These are phyloP conservation scores for Tetracentron sinense DNA, from an alignment of 164 flowering plant species.

Conservation along the genomic window DNA sequence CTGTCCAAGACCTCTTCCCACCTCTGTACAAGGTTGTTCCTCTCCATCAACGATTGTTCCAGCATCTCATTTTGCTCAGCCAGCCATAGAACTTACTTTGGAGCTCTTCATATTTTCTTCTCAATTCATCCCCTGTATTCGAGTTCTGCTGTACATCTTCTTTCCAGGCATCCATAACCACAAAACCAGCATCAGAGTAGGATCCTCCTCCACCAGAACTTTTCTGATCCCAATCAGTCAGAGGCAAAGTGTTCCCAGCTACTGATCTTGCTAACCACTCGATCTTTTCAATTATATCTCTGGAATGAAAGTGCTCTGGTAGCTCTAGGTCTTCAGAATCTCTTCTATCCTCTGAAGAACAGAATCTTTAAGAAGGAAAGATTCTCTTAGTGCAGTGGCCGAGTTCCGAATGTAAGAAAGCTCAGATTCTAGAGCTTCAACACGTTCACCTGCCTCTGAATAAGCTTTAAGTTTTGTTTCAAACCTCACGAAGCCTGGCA, in stretches of 20 bases:
- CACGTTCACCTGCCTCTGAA: slow-evolving; percentile 93
- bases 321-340: slow-evolving; percentile 85
- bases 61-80: slow-evolving; percentile 99
- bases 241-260: slow-evolving; percentile 49
- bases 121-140: slow-evolving; percentile 54
- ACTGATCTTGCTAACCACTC: slow-evolving; percentile 84
- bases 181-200: slow-evolving; percentile 62
- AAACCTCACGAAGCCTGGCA: slow-evolving; percentile 48
- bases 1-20: slow-evolving; percentile 83
- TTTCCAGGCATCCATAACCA: slow-evolving; percentile 59
- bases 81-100: slow-evolving; percentile 75
- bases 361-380: slow-evolving; percentile 92
- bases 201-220: slow-evolving; percentile 60
- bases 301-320: slow-evolving; percentile 86
- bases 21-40: slow-evolving; percentile 79
- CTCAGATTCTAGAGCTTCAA: slow-evolving; percentile 98
- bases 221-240: slow-evolving; percentile 71
- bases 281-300: slow-evolving; percentile 78
- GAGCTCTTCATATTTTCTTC: slow-evolving; percentile 78
- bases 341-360: slow-evolving; percentile 94
- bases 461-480: slow-evolving; percentile 68
- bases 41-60: slow-evolving; percentile 93
- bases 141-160: slow-evolving; percentile 45
- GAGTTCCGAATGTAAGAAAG: slow-evolving; percentile 95
- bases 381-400: slow-evolving; percentile 89